Evolutionary conservation across 495 filamentous ascomycete species (phyloP).

Genomic region (Pyrenula massariospora): DNA sequence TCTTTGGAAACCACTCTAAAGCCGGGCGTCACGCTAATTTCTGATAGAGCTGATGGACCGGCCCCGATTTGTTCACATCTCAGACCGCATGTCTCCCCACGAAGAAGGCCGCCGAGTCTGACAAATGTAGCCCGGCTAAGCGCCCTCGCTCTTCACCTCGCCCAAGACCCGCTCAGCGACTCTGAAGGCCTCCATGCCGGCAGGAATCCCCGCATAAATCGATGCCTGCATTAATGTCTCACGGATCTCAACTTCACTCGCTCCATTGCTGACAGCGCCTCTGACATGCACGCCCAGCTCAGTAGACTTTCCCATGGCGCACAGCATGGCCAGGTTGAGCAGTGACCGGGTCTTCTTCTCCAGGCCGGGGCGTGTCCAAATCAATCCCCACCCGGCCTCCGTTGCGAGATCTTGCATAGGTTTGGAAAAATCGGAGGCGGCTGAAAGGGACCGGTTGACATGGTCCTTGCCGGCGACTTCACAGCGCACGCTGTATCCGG

Average conservation of each 20-base stretch:
- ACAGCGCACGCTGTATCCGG: slow-evolving; percentile 39
- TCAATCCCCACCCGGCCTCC: slow-evolving; percentile 34
- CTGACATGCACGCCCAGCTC: slow-evolving; percentile 38
- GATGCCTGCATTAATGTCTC: slow-evolving; percentile 38
- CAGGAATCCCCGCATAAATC: slow-evolving; percentile 28
- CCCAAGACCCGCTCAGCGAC: slow-evolving; percentile 22
- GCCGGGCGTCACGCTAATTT: too few species aligned
- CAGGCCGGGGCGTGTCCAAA: slow-evolving; percentile 37
- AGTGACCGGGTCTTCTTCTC: slow-evolving; percentile 32
- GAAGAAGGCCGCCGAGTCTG: too few species aligned
- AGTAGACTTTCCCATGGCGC: slow-evolving; percentile 26
- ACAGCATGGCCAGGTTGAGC: slow-evolving; percentile 39
- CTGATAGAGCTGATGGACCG: too few species aligned
- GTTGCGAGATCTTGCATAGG: slow-evolving; percentile 29
- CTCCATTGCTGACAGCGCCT: slow-evolving; percentile 36
- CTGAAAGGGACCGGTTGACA: slow-evolving; percentile 16
- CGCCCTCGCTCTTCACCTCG: slow-evolving; percentile 21
- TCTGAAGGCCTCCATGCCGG: slow-evolving; percentile 30
- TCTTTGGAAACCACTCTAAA: too few species aligned
- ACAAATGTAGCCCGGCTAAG: background rate
- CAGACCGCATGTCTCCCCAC: too few species aligned
- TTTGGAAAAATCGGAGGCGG: slow-evolving; percentile 18
- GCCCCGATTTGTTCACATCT: too few species aligned
- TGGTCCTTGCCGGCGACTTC: slow-evolving; percentile 27
- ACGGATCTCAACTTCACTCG: slow-evolving; percentile 36